Conservation (phyloP, 1,284 basidiomycete genomes). For the Sporisorium graminicola region DNA sequence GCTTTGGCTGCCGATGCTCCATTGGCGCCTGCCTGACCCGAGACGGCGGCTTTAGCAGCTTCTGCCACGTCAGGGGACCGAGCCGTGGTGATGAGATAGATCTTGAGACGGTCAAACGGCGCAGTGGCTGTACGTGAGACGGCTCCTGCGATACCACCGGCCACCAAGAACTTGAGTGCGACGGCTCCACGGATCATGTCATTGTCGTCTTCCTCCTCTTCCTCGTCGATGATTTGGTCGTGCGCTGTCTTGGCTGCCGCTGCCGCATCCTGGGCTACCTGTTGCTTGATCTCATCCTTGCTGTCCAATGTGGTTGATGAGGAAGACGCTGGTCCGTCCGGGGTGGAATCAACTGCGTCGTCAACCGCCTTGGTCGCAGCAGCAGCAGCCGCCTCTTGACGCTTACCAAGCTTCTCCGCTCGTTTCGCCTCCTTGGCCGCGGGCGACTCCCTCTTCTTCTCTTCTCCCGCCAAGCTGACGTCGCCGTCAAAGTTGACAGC, state of each 20-base stretch:
- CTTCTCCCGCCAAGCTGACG: conserved; percentile 63
- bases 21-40: conserved; percentile 19
- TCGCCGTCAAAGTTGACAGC: conserved; percentile 67
- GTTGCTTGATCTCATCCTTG: conserved; percentile 28
- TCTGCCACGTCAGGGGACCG: conserved; percentile 32
- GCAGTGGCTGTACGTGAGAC: conserved; percentile 96
- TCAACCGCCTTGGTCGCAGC: conserved; percentile 34
- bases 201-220: conserved; percentile 75
- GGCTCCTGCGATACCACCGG: conserved; percentile 94
- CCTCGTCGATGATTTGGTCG: conserved; percentile 56
- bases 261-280: conserved; percentile 30
- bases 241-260: conserved; percentile 17
- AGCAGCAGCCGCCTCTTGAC: conserved; percentile 39
- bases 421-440: conserved; percentile 56
- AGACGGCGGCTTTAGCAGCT: conserved; percentile 25
- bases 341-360: conserved; percentile 6
- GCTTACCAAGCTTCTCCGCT: conserved; percentile 44
- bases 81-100: conserved; percentile 89
- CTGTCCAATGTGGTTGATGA: conserved; percentile 5
- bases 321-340: background rate
- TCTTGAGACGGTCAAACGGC: conserved; percentile 95
- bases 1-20: conserved; percentile 38
- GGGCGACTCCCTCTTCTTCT: conserved; percentile 54
- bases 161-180: conserved; percentile 88
- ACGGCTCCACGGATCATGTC: conserved; percentile 78